Base-by-base conservation (phyloP, 2,329 filamentous ascomycete species). In the Colletotrichum spaethianum region DNA sequence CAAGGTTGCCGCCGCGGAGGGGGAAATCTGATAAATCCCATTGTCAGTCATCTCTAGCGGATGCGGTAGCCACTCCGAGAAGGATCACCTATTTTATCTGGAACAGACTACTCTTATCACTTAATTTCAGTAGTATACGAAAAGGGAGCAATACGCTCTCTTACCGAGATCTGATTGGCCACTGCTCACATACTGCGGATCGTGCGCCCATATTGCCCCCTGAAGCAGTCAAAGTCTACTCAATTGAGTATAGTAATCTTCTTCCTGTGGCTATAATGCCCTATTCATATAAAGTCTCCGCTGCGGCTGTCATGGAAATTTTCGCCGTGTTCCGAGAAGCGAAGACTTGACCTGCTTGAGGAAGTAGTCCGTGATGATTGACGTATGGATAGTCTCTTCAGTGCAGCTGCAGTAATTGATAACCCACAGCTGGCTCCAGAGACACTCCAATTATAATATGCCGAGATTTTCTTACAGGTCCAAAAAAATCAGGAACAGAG, bases 61-160 rank as follows among this genome's bases (percentile, higher is more conserved):
- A 42, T 28, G 33, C 33, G 46, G 28, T 6, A 14, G 5, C 46
- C 11, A 12, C n/a, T 12, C n/a, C 11, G n/a, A 23, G 46, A 20
- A 44, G 40, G 36, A 67, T 36, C 40, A 11, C 23, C 28, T 44
- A 1, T 57, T 66, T 36, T 60, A 70, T 44, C 46, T 60, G 53
- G 36, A 60, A 66, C 67, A 65, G 31, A 60, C 61, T 53, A 70
- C 42, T 42, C 33, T 42, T 59, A 44, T 70, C 62, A 65, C 61
- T 60, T 26, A 52, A 70, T 61, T 62, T 62, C 33, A 67, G 59
- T 6, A 4, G 28, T 23, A 20, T 31, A 16, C 63, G 26, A 23
- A 53, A 70, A 20, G 11, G 53, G 36, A 50, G 42, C 18, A 2
- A 57, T 14, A 36, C 14, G 38, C 18, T n/a, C 26, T 16, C 31